phyloP scores from a whole-genome alignment of 345 rosid species.

The Heritiera fomes region DNA sequence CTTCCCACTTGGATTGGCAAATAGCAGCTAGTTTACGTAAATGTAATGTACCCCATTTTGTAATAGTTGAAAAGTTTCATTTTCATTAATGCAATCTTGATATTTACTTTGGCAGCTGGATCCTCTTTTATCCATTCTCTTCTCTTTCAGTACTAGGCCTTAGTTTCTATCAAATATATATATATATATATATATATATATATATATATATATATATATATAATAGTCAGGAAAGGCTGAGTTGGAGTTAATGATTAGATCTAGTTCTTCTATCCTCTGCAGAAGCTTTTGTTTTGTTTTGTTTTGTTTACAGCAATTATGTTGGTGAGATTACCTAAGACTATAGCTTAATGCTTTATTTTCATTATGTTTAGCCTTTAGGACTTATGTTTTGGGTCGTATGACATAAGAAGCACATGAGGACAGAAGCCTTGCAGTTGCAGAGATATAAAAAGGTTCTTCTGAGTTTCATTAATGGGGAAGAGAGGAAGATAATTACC shows the following conservation, averaged over 20 bases:
- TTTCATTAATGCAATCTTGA: background rate
- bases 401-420: background rate
- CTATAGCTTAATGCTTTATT: background rate
- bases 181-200: too few relatives aligned
- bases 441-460: background rate
- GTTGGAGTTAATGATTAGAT: background rate
- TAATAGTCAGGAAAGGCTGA: background rate
- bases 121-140: background rate
- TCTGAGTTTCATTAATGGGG: background rate
- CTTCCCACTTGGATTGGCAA: background rate
- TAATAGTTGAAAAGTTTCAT: background rate
- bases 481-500: background rate
- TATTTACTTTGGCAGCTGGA: background rate
- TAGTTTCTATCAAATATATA: background rate
- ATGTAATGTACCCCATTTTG: background rate
- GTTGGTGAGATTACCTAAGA: background rate
- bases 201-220: too few relatives aligned
- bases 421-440: background rate
- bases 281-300: too few relatives aligned
- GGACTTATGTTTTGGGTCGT: background rate
- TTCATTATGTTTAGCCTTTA: too few relatives aligned
- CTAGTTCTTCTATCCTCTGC: background rate
- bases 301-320: too few relatives aligned
- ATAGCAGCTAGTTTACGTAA: background rate
- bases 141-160: background rate